These are phyloP conservation scores for Sugiyamaella valdiviana DNA, from an alignment of 805 yeast genomes.

Conservation along the genomic window DNA sequence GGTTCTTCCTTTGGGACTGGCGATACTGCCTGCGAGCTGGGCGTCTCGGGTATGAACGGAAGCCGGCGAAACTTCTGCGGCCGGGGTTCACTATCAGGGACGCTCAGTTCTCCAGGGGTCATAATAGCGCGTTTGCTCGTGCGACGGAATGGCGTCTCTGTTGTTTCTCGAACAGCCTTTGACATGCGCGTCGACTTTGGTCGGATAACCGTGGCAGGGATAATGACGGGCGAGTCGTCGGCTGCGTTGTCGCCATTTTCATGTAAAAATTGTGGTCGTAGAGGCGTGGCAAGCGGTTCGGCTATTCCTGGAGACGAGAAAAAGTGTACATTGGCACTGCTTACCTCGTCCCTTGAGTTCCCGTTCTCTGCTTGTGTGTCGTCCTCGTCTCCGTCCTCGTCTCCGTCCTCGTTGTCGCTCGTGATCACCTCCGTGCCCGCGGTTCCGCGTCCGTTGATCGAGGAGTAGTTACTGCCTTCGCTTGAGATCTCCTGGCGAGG, in stretches of 20 bases:
- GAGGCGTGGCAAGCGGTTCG: no score
- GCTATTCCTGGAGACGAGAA: no score
- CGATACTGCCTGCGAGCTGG: not conserved
- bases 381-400: not conserved
- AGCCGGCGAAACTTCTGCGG: not conserved
- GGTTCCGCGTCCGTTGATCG: not conserved
- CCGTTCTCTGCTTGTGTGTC: not conserved
- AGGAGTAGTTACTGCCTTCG: not conserved
- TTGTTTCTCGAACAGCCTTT: not conserved
- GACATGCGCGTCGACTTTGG: not conserved
- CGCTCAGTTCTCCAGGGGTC: not conserved
- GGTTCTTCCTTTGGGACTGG: not conserved
- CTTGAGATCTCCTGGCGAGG: constrained; percentile 3
- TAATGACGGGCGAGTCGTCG: not conserved
- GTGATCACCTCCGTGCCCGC: not conserved
- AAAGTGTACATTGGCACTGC: not conserved
- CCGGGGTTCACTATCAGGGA: not conserved
- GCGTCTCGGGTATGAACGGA: not conserved
- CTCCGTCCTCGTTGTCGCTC: not conserved
- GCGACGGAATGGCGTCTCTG: not conserved
- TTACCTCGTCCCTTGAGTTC: not conserved
- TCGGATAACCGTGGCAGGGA: not conserved
- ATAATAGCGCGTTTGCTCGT: not conserved
- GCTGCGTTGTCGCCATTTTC: not conserved
- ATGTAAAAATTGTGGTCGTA: no score